These are phyloP conservation scores for Populus alba DNA, from an alignment of 345 rosid genomes.

Conservation along the genomic window DNA sequence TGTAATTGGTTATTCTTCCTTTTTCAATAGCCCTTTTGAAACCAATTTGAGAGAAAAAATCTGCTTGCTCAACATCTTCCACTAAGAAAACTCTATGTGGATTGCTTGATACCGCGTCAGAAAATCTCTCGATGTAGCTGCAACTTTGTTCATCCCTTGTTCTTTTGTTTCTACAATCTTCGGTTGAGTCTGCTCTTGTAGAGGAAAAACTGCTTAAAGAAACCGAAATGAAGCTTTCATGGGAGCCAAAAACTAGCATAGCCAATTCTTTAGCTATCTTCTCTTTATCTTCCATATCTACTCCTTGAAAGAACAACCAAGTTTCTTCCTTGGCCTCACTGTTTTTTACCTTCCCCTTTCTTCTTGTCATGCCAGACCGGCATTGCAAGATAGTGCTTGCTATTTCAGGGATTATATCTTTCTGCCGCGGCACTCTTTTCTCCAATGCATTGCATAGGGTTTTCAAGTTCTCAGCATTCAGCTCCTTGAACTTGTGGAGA, in stretches of 20 bases:
- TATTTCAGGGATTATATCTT: conserved; percentile 24
- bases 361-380: conserved; percentile 24
- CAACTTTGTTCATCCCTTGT: conserved; percentile 53
- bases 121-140: conserved; percentile 61
- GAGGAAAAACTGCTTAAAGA: conserved; percentile 62
- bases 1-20: conserved; percentile 44
- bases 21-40: conserved; percentile 71
- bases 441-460: conserved; percentile 23
- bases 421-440: conserved; percentile 29
- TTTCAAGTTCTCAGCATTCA: conserved; percentile 34
- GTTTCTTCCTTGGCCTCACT: conserved; percentile 26
- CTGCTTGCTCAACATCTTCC: conserved; percentile 76
- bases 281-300: conserved; percentile 26
- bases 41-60: conserved; percentile 55
- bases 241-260: conserved; percentile 34
- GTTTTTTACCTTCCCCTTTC: conserved; percentile 14
- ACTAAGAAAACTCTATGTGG: conserved; percentile 75
- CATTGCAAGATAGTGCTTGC: conserved; percentile 31
- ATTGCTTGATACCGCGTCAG: conserved; percentile 53
- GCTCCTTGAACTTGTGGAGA: conserved; percentile 52
- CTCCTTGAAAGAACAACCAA: conserved; percentile 33
- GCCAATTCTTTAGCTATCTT: conserved; percentile 33
- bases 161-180: conserved; percentile 62
- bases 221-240: conserved; percentile 44
- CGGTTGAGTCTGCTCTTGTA: conserved; percentile 50